phyloP scores from a whole-genome alignment of 2,329 filamentous ascomycete genomes.

The Hymenoscyphus repandus region DNA sequence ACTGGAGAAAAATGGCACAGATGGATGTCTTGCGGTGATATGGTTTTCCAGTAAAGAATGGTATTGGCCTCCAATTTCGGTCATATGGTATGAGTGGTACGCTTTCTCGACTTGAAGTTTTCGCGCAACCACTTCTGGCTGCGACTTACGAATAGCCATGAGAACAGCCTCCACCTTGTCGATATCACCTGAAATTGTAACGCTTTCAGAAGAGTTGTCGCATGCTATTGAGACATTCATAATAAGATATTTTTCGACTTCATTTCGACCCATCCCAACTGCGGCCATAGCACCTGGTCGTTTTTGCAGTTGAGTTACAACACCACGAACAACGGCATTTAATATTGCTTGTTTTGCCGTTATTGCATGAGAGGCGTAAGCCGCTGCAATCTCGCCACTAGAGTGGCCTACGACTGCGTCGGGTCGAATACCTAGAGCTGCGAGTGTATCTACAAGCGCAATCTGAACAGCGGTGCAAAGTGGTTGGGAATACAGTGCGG shows the following conservation, averaged over 20 bases:
- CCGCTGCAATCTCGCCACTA: constrained; percentile 43
- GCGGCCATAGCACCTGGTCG: constrained; percentile 18
- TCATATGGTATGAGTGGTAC: constrained; percentile 2
- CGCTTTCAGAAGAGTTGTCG: constrained; percentile 21
- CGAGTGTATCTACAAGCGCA: constrained; percentile 38
- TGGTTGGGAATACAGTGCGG: constrained; percentile 33
- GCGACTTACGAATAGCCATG: neutral
- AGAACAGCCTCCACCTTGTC: constrained; percentile 15
- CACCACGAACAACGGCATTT: constrained; percentile 39
- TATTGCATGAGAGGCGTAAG: constrained; percentile 35
- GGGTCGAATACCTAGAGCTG: constrained; percentile 36
- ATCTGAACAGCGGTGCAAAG: constrained; percentile 44
- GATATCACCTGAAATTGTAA: constrained; percentile 28
- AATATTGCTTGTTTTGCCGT: constrained; percentile 32
- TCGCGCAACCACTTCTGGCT: constrained; percentile 15
- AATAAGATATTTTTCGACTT: no score
- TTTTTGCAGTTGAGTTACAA: constrained; percentile 21
- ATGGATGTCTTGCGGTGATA: neutral
- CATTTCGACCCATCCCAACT: no score
- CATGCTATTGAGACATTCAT: no score
- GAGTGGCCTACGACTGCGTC: constrained; percentile 39
- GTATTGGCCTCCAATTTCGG: neutral
- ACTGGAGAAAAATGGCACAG: neutral
- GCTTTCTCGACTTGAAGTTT: constrained; percentile 16
- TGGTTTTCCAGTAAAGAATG: neutral